Evolutionary conservation across 768 basidiomycete genomes (phyloP), one percentile per base, ranked within the genome.

Genomic region (Suillus fuscotomentosus): DNA sequence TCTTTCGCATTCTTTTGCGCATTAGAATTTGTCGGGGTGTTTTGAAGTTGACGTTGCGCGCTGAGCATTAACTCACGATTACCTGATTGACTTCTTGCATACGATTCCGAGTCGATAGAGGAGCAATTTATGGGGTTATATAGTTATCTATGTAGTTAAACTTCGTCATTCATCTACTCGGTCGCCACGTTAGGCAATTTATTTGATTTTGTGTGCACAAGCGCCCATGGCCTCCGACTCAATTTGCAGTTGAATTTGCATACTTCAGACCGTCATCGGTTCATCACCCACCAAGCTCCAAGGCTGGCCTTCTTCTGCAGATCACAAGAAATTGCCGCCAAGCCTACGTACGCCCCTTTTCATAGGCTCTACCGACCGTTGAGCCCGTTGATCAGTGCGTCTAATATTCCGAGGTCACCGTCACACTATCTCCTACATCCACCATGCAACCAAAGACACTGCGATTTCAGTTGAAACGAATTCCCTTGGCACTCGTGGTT

Each of bases 401-500:
- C 27, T 59, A 20, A 53, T 31, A 59, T 42, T n/a, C 11, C 17
- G 39, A 15, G 8, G 56, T 57, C 22, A 27, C 17, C 53, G 38
- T 27, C 31, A 31, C 31, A 6, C 14, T n/a, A 60, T 57, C 31
- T 39, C 39, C 57, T 13, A 13, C 60, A 65, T 66, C 70, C 42
- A 34, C 34, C 61, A 75, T 75, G 74, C 75, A 70, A 69, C 66
- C 63, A 67, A 74, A 67, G 62, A 34, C 62, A 43, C 14, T 65
- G 5, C 76, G 76, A 70, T 8, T 24, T 53, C 81, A 76, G 67
- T 63, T 84, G 38, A 79, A 79, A 54, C 78, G 82, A 57, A 82
- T 86, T 1, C 80, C 86, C 2, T 65, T 84, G 15, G 87, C 86
- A 3, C 69, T 92, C 42, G 72, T 83, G 59, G 72, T 92, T 64